Conservation (phyloP, 768 basidiomycete species). For the Cystoderma amianthinum region DNA sequence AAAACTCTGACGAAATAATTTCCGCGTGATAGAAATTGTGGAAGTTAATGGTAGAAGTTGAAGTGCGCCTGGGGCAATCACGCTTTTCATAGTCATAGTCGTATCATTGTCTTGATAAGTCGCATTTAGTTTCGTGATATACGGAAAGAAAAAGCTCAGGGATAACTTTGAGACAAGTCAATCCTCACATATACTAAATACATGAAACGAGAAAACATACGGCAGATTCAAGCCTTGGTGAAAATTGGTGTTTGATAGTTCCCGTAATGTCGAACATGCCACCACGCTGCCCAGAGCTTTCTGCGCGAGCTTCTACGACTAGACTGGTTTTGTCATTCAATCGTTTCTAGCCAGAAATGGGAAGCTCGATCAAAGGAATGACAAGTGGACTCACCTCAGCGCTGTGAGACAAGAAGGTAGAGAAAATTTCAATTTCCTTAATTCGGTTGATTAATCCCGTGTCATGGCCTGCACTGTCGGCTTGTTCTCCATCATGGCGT, state of each 20-base stretch:
- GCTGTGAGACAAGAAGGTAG: not conserved
- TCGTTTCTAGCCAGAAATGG: not conserved
- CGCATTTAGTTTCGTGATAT: conserved; percentile 30
- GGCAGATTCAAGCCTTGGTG: conserved; percentile 50
- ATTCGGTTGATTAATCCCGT: conserved; percentile 1
- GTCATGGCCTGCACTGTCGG: not conserved
- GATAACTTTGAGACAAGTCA: conserved; percentile 24
- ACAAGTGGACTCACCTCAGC: not conserved
- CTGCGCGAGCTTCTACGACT: not conserved
- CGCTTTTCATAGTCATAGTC: conserved; percentile 28
- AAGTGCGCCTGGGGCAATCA: conserved; percentile 24
- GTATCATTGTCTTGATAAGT: conserved; percentile 46
- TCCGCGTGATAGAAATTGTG: conserved; percentile 39
- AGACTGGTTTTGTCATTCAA: conserved; percentile 1
- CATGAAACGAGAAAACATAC: conserved; percentile 20
- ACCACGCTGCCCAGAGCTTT: not conserved
- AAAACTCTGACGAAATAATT: conserved; percentile 41
- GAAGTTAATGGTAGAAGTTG: conserved; percentile 27
- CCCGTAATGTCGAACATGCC: conserved; percentile 36
- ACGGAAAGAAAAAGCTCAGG: conserved; percentile 31
- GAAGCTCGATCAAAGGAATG: not conserved
- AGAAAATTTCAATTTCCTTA: not conserved
- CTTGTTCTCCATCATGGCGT: not conserved
- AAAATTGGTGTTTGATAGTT: conserved; percentile 72
- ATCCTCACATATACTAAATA: conserved; percentile 7